Evolutionary conservation across 1,139 yeast genomes (phyloP).

Genomic region (Starmera stellimalicola): DNA sequence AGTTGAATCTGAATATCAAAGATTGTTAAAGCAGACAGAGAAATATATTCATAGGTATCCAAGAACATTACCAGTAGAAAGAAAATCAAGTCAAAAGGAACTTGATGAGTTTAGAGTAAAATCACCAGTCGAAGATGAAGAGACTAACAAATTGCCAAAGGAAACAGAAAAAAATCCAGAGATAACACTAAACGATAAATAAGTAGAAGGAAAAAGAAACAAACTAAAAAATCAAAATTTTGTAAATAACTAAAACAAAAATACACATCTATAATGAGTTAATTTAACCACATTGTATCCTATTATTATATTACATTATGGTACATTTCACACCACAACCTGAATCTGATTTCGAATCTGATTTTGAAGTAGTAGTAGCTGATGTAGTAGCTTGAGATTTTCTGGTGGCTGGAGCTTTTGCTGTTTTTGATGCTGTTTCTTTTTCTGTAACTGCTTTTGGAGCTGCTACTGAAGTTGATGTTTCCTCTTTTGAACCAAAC

Average conservation of each 20-base stretch:
- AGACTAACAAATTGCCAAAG: too few species aligned
- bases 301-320: slow-evolving; percentile 8
- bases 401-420: slow-evolving; percentile 3
- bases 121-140: too few species aligned
- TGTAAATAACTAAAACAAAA: neutral
- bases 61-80: slow-evolving; percentile 42
- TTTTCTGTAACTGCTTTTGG: neutral
- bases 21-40: slow-evolving; percentile 40
- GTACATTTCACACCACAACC: slow-evolving; percentile 6
- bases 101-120: neutral
- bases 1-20: slow-evolving; percentile 40
- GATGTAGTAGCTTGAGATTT: slow-evolving; percentile 9
- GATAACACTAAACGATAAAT: too few species aligned
- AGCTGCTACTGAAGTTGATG: neutral
- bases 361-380: slow-evolving; percentile 1
- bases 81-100: slow-evolving; percentile 8
- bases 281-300: neutral
- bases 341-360: slow-evolving; percentile 2
- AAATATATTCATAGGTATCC: slow-evolving; percentile 61
- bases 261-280: too few species aligned
- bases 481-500: slow-evolving; percentile 1
- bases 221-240: too few species aligned
- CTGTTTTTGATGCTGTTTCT: slow-evolving; percentile 1
- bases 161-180: too few species aligned
- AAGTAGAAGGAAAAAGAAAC: too few species aligned